Evolutionary conservation across 2,329 filamentous ascomycete species (phyloP).

Genomic region (Claviceps maximensis): DNA sequence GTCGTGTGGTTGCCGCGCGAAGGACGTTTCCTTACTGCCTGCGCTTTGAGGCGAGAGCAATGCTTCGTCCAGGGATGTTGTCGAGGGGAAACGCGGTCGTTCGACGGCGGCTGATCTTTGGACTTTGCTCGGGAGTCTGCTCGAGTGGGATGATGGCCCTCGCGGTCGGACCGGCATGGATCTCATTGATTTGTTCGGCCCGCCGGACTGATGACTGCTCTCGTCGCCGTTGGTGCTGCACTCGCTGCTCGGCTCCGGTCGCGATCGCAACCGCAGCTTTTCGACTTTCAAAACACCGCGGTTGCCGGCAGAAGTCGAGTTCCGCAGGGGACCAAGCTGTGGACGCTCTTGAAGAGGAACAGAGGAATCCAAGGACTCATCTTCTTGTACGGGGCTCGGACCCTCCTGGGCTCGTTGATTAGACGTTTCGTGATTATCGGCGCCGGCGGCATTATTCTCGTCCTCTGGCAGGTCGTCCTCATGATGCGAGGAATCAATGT

Average conservation of each 20-base stretch:
- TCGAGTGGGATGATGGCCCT: conserved; percentile 2
- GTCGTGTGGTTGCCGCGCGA: neutral
- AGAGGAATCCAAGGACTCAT: conserved; percentile 23
- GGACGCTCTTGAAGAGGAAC: conserved; percentile 33
- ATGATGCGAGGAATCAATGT: conserved; percentile 29
- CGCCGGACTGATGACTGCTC: conserved; percentile 25
- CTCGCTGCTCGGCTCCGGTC: conserved; percentile 25
- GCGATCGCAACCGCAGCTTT: conserved; percentile 16
- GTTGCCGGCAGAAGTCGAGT: conserved; percentile 39
- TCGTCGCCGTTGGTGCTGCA: conserved; percentile 36
- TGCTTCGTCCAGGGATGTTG: conserved; percentile 21
- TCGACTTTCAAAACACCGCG: conserved; percentile 17
- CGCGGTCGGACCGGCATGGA: conserved; percentile 14
- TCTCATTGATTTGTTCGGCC: conserved; percentile 12
- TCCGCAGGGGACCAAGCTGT: conserved; percentile 37
- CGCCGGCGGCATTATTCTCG: conserved; percentile 27
- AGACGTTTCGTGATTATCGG: conserved; percentile 17
- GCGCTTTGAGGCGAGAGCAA: conserved; percentile 13
- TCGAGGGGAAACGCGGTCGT: conserved; percentile 15
- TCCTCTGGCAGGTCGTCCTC: conserved; percentile 32
- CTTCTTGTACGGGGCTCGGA: conserved; percentile 9
- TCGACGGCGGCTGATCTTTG: neutral
- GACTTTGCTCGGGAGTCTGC: neutral
- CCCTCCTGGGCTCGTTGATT: conserved; percentile 14
- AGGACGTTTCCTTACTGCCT: conserved; percentile 7